Base-by-base conservation (phyloP, 2,329 filamentous ascomycete genomes). In the Parastagonospora avenae region DNA sequence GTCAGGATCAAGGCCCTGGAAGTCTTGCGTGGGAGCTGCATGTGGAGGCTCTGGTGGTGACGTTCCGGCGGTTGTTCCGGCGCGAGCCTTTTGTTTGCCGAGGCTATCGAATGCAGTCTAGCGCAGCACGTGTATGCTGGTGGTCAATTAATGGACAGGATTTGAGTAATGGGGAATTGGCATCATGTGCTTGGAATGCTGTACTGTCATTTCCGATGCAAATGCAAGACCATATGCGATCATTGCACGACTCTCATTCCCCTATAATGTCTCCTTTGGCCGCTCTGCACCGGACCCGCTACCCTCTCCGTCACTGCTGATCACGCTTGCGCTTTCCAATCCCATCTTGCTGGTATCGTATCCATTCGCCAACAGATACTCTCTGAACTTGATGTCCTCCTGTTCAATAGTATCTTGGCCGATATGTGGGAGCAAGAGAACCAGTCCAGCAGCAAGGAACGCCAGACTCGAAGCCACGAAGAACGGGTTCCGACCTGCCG, bases 401-500 rank as follows among this genome's bases (percentile, higher is more conserved):
- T 82, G 66, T 1, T 86, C 83, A 55, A 97, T 95, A 0, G 91
- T 96, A 63, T 96, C 89, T 75, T 95, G 85, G 9, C 86, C 86
- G 54, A 97, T 88, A 41, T 90, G 77, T 0, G 92, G 92, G 42
- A 96, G 73, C 50, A 83, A 82, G 62, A 91, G 83, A 8, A 88
- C 76, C 1, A 85, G 84, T 27, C 92, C 71, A 8, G 77, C 74
- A 0, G 90, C 91, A 2, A 86, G 87, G 42, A 96, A 78, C 60
- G 90, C 94, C 48, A 96, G 74, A 19, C 83, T 79, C 33, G 87
- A 89, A 2, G 87, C 87, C n/a, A 97, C 90, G 73, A 86, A 96
- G 77, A 96, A 97, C 0, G 92, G 92, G 60, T 95, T 91, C 69
- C 96, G 91, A 1, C 90, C 90, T 4, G 81, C 80, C 15, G 83